Percentiles rank a stretch among this genome's conserved stretches.
Conservation (phyloP, 805 yeast species). For the Ogataea polymorpha region DNA sequence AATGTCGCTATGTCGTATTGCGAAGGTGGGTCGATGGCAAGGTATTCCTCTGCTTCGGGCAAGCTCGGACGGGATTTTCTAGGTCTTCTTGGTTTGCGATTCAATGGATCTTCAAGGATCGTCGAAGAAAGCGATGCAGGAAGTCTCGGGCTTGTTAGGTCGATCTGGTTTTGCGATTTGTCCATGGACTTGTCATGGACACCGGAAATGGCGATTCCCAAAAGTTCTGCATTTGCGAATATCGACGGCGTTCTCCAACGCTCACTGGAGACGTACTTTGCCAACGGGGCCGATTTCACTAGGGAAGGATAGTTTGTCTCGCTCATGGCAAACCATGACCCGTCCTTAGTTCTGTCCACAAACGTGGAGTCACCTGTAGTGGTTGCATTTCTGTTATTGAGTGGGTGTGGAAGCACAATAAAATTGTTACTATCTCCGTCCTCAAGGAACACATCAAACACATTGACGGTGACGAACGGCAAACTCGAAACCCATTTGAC, state of each 20-base stretch:
- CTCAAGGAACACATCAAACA: slow-evolving; percentile 66
- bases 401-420: slow-evolving; percentile 68
- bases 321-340: slow-evolving; percentile 86
- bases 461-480: slow-evolving; percentile 69
- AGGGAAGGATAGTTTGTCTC: slow-evolving; percentile 74
- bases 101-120: slow-evolving; percentile 13
- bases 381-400: slow-evolving; percentile 30
- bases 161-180: slow-evolving; percentile 10
- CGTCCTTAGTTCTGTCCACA: slow-evolving; percentile 58
- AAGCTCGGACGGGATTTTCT: slow-evolving; percentile 8
- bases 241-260: slow-evolving; percentile 41
- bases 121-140: slow-evolving; percentile 27
- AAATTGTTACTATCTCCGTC: slow-evolving; percentile 30
- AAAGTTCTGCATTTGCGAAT: slow-evolving; percentile 36
- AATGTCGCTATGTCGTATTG: slow-evolving; percentile 5
- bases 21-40: slow-evolving; percentile 22
- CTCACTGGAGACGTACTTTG: slow-evolving; percentile 53
- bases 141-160: slow-evolving; percentile 18
- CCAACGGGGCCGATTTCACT: slow-evolving; percentile 73
- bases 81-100: slow-evolving; percentile 4
- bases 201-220: slow-evolving; percentile 45
- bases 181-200: slow-evolving; percentile 41
- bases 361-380: slow-evolving; percentile 46
- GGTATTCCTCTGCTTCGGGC: slow-evolving; percentile 13
- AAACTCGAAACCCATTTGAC: slow-evolving; percentile 78